phyloP scores from a whole-genome alignment of 2,329 filamentous ascomycete species.

The Dothistroma pini region DNA sequence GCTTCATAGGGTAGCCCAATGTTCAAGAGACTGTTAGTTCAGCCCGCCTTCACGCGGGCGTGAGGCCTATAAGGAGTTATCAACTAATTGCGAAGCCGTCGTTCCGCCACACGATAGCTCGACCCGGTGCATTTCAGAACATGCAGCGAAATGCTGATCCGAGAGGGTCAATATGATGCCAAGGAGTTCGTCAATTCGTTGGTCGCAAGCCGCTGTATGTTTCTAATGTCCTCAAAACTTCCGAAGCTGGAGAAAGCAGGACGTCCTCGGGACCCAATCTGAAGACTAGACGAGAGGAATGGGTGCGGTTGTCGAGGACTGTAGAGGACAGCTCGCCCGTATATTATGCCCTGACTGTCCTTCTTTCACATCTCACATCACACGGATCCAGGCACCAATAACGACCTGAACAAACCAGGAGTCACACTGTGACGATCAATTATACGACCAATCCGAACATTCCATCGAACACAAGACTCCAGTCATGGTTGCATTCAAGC shows the following conservation, averaged over 20 bases:
- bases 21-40: neutral
- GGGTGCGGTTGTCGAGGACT: neutral
- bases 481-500: neutral
- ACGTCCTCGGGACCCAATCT: neutral
- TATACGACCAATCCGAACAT: neutral
- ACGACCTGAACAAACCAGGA: neutral
- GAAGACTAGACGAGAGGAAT: neutral
- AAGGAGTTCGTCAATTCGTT: neutral
- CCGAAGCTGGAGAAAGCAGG: neutral
- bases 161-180: no score
- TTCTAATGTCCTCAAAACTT: neutral
- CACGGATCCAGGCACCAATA: neutral
- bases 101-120: neutral
- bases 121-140: neutral
- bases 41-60: neutral
- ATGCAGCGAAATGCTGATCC: neutral
- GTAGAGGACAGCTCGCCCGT: neutral
- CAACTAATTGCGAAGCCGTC: neutral
- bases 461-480: neutral
- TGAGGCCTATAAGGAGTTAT: neutral
- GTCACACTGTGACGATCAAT: neutral
- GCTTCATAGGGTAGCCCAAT: neutral
- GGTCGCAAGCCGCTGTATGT: neutral
- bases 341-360: neutral
- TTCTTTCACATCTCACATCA: neutral